phyloP scores from a whole-genome alignment of 495 filamentous ascomycete genomes.

The Recurvomyces mirabilis region DNA sequence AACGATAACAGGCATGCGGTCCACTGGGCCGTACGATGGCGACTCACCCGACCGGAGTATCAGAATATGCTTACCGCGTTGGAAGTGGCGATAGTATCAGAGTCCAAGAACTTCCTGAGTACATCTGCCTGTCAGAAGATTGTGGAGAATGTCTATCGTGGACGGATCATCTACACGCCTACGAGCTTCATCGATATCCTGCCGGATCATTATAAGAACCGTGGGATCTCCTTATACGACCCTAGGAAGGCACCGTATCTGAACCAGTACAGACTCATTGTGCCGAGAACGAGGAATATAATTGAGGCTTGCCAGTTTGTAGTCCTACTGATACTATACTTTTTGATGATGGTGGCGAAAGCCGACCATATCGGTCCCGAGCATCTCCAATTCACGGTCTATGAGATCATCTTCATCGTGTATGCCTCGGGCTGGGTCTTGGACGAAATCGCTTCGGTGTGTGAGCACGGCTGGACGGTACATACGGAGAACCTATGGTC shows the following conservation, averaged over 20 bases:
- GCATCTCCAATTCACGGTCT: conserved; percentile 33
- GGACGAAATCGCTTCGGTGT: conserved; percentile 59
- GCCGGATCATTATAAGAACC: conserved; percentile 62
- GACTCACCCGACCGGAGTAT: conserved; percentile 32
- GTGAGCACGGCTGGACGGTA: conserved; percentile 64
- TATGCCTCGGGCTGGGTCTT: conserved; percentile 62
- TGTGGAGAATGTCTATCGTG: conserved; percentile 55
- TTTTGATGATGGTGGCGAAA: conserved; percentile 52
- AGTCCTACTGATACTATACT: conserved; percentile 48
- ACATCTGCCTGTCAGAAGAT: conserved; percentile 59
- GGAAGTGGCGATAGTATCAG: conserved; percentile 59
- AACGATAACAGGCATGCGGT: conserved; percentile 37
- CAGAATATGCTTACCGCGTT: conserved; percentile 54
- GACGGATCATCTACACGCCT: conserved; percentile 58
- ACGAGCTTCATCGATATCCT: conserved; percentile 58
- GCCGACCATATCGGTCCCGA: conserved; percentile 28
- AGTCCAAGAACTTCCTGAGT: conserved; percentile 55
- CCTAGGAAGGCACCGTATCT: conserved; percentile 52
- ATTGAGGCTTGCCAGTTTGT: conserved; percentile 59
- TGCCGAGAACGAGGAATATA: conserved; percentile 55
- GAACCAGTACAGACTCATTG: conserved; percentile 65
- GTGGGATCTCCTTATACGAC: conserved; percentile 58
- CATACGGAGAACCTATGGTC: conserved; percentile 73
- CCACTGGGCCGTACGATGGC: conserved; percentile 36
- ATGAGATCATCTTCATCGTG: conserved; percentile 50